phyloP scores from a whole-genome alignment of 306 rosid species.

The Fragaria vesca region DNA sequence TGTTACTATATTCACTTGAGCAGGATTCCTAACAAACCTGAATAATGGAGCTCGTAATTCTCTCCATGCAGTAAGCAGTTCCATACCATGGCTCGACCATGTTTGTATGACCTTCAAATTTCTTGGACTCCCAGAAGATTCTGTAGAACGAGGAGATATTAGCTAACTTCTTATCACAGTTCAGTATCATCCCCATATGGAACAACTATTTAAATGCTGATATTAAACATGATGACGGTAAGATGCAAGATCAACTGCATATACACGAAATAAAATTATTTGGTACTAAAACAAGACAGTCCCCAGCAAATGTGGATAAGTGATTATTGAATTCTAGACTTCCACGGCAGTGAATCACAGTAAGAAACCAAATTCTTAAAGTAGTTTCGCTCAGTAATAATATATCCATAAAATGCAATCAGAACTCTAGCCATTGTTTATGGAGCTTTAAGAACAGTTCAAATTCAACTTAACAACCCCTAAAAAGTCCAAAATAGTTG shows the following conservation, averaged over 20 bases:
- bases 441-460: neutral
- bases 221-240: neutral
- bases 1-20: neutral
- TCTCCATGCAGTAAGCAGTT: constrained; percentile 75
- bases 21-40: constrained; percentile 50
- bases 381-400: neutral
- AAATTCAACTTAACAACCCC: neutral
- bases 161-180: constrained; percentile 18
- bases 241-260: neutral
- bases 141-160: constrained; percentile 39
- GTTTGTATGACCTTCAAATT: constrained; percentile 70
- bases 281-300: neutral
- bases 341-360: neutral
- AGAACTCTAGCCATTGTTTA: neutral
- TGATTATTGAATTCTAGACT: neutral
- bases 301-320: neutral
- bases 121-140: constrained; percentile 89
- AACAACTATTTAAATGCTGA: neutral
- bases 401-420: neutral
- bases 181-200: neutral
- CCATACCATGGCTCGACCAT: constrained; percentile 94
- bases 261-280: neutral
- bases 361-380: neutral
- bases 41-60: constrained; percentile 46
- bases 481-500: neutral